phyloP scores from a whole-genome alignment of 768 basidiomycete species.

The Boletus pseudopeckii region DNA sequence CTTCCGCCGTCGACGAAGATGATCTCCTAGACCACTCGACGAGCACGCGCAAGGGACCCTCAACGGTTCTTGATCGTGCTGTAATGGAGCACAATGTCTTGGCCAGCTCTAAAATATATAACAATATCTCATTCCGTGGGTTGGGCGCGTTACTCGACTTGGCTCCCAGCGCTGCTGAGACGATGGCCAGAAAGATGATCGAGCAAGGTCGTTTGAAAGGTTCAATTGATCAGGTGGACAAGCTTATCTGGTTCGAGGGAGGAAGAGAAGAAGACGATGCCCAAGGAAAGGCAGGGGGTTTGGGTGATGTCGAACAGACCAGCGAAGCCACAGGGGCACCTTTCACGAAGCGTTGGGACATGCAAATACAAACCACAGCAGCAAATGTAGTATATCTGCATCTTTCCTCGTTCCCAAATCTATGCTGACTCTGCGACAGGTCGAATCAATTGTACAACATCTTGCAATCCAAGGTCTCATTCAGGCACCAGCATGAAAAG shows the following conservation, averaged over 20 bases:
- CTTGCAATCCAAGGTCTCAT: conserved; percentile 71
- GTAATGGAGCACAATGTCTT: conserved; percentile 99
- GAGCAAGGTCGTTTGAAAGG: conserved; percentile 93
- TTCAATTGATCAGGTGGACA: conserved; percentile 94
- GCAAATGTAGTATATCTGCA: conserved; percentile 59
- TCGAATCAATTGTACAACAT: conserved; percentile 84
- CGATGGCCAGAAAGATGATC: conserved; percentile 98
- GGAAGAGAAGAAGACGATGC: conserved; percentile 85
- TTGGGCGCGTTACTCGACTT: conserved; percentile 86
- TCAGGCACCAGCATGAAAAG: conserved; percentile 26
- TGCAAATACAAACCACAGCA: conserved; percentile 84
- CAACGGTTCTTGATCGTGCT: conserved; percentile 93
- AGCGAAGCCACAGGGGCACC: conserved; percentile 85
- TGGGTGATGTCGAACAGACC: conserved; percentile 83
- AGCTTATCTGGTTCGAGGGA: conserved; percentile 90
- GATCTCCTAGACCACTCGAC: conserved; percentile 49
- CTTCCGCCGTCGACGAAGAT: conserved; percentile 61
- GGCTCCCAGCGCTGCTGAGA: conserved; percentile 90
- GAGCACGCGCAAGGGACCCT: conserved; percentile 85
- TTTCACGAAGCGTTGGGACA: conserved; percentile 95
- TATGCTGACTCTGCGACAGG: conserved; percentile 40
- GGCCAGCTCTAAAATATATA: conserved; percentile 95
- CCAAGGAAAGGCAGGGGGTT: conserved; percentile 90
- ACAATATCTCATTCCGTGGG: conserved; percentile 95
- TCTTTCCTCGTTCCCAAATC: not conserved